Evolutionary conservation across 352 stramenopile genomes (phyloP), one percentile per base, ranked within the genome.

Genomic region (Pythium pyrilobum): DNA sequence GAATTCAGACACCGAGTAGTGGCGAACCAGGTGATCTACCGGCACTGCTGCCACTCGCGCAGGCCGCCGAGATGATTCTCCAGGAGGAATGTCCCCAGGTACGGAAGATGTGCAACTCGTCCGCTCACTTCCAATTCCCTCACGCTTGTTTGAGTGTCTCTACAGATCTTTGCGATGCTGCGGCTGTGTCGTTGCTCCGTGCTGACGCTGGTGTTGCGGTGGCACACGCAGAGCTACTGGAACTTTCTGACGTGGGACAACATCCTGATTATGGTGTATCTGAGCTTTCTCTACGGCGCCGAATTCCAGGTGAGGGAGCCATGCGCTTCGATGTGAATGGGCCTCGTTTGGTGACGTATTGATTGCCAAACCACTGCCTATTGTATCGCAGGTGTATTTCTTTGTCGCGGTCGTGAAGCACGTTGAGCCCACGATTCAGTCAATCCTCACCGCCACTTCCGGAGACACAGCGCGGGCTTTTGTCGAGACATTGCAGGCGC

Each of bases 231-330:
- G 48, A 69, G 57, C 39, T 85, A 85, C 52, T 89, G 75, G 75
- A 89, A 87, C 48, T 85, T 82, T 21, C 71, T 89, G 9, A 68
- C 81, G 45, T 87, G 78, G 78, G 69, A 74, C 49, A 78, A 74
- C 36, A 65, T 87, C 21, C 59, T 83, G 2, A 37, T 79, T 16
- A 75, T 73, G 37, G 38, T 74, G 10, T 81, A 82, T 49, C 62
- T 89, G 39, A 76, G 47, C 18, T 56, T 78, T n/a, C 55, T 87
- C 0, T 79, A 87, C 25, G 78, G 78, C 1, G 47, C 52, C 13
- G 78, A 89, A 13, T 79, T 85, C 51, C 73, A 87, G 70, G 74
- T 86, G 45, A 13, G 13, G 37, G 8, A 36, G 8, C 8, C 31
- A 36, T 36, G 31, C 31, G 31, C 31, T 13, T 13, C 31, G 8